Evolutionary conservation across 257 asterid genomes (phyloP), one percentile per base, ranked within the genome.

Genomic region (Salvia splendens): DNA sequence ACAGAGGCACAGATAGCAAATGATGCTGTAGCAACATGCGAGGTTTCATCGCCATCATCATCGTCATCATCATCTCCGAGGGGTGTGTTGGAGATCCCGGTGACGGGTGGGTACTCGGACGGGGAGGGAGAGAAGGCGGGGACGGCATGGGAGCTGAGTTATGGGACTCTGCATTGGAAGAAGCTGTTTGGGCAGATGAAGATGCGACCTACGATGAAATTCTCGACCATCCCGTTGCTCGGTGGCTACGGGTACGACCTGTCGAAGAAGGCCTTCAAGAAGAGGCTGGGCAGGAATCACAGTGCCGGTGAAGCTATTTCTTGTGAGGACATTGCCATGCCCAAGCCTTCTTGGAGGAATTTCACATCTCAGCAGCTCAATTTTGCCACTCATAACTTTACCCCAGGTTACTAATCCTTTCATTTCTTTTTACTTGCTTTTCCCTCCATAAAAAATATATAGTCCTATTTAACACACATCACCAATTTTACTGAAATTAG

Each of bases 271-370:
- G 61, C 73, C 0, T 64, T 77, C 70, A 82, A 74, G 82, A 78
- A 75, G 50, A 77, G 67, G 61, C 54, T 82, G 4, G 89, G 87
- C 15, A 70, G 91, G 55, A 88, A 81, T 68, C 79, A 70, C 5
- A 84, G 87, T 40, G 77, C 95, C 0, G 87, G 83, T 14, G 96
- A 83, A 11, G 73, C 74, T 10, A 69, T 83, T 62, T 84, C 83
- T 69, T 79, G 86, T 45, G 87, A 80, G 8, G 89, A 81, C 49
- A 65, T 80, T 43, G 75, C 75, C 10, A 67, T 77, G 56, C 89
- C 93, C 0, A 88, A 91, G 63, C 96, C 98, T 1, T 79, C 96
- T n/a, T 89, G 96, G 96, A 87, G 88, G 75, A 91, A 81, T 68
- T 91, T 89, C 16, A 70, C 51, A 55, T 69, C 41, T 24, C 61